Evolutionary conservation across 2,329 filamentous ascomycete species (phyloP).

Genomic region (Sordariomycetes sp.): DNA sequence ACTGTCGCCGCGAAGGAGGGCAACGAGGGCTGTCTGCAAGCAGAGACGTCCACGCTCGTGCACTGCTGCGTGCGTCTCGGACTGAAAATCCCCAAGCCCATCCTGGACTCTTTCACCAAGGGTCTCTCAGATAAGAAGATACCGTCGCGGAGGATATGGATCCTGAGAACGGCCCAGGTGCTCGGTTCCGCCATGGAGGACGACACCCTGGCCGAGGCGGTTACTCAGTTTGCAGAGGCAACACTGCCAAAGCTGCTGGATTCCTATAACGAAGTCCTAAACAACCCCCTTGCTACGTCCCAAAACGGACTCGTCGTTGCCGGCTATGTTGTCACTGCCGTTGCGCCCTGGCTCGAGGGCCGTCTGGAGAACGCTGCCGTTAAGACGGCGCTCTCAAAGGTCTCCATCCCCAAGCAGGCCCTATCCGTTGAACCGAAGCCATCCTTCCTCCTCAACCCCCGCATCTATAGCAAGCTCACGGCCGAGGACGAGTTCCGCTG

Average conservation of each 20-base stretch:
- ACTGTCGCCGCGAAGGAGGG: conserved; percentile 70
- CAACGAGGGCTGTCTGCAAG: conserved; percentile 70
- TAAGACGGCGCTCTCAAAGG: conserved; percentile 38
- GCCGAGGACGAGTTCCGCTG: conserved; percentile 68
- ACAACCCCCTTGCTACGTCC: conserved; percentile 67
- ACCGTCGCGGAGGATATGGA: conserved; percentile 68
- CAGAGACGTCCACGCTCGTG: conserved; percentile 63
- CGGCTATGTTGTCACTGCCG: conserved; percentile 62
- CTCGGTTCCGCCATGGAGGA: conserved; percentile 46
- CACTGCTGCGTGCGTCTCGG: conserved; percentile 52
- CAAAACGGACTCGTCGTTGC: conserved; percentile 76
- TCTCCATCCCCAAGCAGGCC: conserved; percentile 52
- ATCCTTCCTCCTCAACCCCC: conserved; percentile 76
- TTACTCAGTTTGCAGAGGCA: conserved; percentile 35
- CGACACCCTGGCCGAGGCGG: conserved; percentile 25
- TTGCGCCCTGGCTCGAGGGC: conserved; percentile 45
- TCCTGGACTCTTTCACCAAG: conserved; percentile 64
- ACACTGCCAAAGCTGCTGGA: conserved; percentile 48
- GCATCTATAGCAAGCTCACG: conserved; percentile 72
- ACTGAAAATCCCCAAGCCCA: conserved; percentile 51
- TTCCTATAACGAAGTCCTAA: conserved; percentile 64
- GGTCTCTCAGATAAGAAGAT: conserved; percentile 79
- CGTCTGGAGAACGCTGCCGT: conserved; percentile 42
- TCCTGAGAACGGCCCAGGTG: conserved; percentile 61
- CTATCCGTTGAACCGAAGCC: conserved; percentile 67